Evolutionary conservation across 2,329 filamentous ascomycete genomes (phyloP), one percentile per base, ranked within the genome.

Genomic region (Cryphonectria japonica): DNA sequence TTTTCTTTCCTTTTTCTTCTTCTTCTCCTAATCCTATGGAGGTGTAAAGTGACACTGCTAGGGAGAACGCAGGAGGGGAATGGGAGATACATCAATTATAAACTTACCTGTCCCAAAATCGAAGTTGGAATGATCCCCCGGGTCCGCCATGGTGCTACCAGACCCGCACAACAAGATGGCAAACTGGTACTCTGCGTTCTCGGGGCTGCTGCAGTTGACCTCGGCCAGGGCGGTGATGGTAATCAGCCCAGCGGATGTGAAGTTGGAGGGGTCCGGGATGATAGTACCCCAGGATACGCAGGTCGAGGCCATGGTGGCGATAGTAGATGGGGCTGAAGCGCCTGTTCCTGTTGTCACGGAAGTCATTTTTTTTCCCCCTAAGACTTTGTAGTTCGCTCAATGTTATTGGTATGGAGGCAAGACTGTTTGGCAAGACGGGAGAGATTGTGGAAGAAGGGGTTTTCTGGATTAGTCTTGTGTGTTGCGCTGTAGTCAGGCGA

Each of bases 221-320:
- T 19, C 50, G n/a, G 32, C 46, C 32, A 22, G 50, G 0, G 65
- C 39, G 26, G 37, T 41, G 34, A 67, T 6, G 26, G 52, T 50
- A 7, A 65, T 34, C 4, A 34, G 43, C 41, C 43, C 13, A 29
- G 41, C 9, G 0, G 29, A 50, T 26, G 39, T 34, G 29, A 50
- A 65, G 43, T 46, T 34, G 5, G 22, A 14, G 41, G 63, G 3
- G 63, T 65, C 16, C 3, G 63, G 63, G 13, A 29, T 19, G 16
- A 65, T 34, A n/a, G 43, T 11, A 8, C 63, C 43, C 63, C 63
- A 65, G 63, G 41, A 50, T 9, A 65, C 43, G 29, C 63, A 65
- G 8, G 63, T 34, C 16, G n/a, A 19, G n/a, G 22, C 1, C 6
- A 52, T n/a, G n/a, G 3, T 65, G 26, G 29, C n/a, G 26, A 16